Evolutionary conservation across 768 basidiomycete species (phyloP).

Genomic region (Tylopilus subfusipes): DNA sequence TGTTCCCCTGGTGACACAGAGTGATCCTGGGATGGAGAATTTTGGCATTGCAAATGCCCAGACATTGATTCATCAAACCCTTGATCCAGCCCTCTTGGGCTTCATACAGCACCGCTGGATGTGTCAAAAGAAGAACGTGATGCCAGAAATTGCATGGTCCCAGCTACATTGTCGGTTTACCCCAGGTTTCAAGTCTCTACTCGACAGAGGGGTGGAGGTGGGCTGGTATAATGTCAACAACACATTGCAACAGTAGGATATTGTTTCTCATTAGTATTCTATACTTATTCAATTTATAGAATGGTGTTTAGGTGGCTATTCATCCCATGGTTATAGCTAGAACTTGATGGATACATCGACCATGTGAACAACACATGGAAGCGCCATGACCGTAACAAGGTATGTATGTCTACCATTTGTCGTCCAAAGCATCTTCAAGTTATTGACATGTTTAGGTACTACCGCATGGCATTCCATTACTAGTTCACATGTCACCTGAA

Average conservation of each 20-base stretch:
- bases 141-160: background rate
- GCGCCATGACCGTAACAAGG: background rate
- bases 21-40: too few relatives aligned
- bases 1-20: background rate
- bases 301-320: background rate
- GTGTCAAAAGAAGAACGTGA: background rate
- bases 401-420: too few relatives aligned
- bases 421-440: too few relatives aligned
- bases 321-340: background rate
- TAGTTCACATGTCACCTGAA: background rate
- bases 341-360: background rate
- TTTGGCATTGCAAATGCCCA: background rate
- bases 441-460: too few relatives aligned
- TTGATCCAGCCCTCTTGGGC: background rate
- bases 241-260: background rate
- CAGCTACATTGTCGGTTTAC: background rate
- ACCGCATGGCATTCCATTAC: background rate
- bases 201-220: background rate
- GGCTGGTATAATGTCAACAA: background rate
- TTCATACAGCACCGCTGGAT: background rate
- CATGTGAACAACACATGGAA: background rate
- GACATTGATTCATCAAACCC: background rate
- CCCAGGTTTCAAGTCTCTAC: background rate
- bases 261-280: background rate
- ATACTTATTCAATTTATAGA: background rate